Base-by-base conservation (phyloP, 2,329 filamentous ascomycete genomes). In the Fusarium newnesense region DNA sequence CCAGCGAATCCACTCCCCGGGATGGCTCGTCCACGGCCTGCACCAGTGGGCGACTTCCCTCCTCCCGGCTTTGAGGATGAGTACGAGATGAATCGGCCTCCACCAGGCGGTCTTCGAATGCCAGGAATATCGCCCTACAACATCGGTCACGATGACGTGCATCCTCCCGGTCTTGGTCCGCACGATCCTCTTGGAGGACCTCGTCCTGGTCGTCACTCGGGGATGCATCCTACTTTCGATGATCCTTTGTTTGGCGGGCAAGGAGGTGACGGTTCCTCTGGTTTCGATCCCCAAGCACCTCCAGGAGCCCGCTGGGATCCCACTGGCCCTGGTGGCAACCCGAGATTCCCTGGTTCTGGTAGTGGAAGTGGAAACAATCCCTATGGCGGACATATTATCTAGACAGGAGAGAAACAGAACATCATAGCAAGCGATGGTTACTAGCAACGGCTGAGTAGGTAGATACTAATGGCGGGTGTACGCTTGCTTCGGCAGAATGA, bases 191-290 rank as follows among this genome's bases (percentile, higher is more conserved):
- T 98, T 7, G 87, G 89, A n/a, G 87, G 89, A 1, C 85, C 86
- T 28, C 84, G 87, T n/a, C 85, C 86, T 2, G 89, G 90, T 19
- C 88, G 91, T 26, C 88, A 88, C 16, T 91, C 92, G 18, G 96
- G 96, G 2, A 99, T 99, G 96, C 94, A 98, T 82, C 96, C 96
- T 2, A 97, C 95, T 0, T 96, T 97, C 80, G 94, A 97, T 76
- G 95, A 98, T 79, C 94, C 94, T 11, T 82, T 98, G 53, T 97
- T 97, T 79, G 84, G 84, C 15, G 81, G 82, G 4, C 84, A 82
- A 19, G 81, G 82, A 39, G 57, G 64, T 19, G 86, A 84, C 0
- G 76, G 72, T 11, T 65, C 71, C 10, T 75, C 69, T 6, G 79
- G 73, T 4, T 82, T 80, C 77, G 89, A 95, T 78, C 91, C 92